Evolutionary conservation across 2,329 filamentous ascomycete genomes (phyloP).

Genomic region (Phyllosticta ampelicida): DNA sequence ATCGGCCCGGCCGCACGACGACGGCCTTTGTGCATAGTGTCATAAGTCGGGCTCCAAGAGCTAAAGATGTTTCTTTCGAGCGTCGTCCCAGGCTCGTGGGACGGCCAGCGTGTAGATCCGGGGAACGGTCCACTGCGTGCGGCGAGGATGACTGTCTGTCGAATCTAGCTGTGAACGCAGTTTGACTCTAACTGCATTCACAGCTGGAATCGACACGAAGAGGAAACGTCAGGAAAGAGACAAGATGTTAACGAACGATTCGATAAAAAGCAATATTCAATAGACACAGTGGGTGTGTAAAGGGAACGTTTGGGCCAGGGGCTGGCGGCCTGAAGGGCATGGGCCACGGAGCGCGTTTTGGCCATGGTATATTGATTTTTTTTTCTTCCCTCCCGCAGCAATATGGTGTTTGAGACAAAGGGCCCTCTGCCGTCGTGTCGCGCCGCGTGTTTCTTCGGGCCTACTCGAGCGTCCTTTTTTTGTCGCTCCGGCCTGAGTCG

Average conservation of each 20-base stretch:
- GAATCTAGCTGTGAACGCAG: not conserved
- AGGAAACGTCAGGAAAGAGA: not conserved
- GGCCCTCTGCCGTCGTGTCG: not conserved
- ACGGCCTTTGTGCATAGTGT: not conserved
- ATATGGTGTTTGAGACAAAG: not conserved
- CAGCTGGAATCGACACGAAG: not conserved
- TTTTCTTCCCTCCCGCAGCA: not conserved
- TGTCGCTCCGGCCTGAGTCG: too few species aligned
- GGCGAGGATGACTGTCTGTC: not conserved
- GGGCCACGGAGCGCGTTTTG: not conserved
- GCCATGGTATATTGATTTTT: not conserved
- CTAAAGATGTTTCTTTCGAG: not conserved
- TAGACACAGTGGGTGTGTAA: not conserved
- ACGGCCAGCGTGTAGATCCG: not conserved
- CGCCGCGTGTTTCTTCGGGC: not conserved
- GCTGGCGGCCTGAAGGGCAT: slow-evolving; percentile 4
- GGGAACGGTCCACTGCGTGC: not conserved
- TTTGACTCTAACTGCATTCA: too few species aligned
- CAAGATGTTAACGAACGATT: not conserved
- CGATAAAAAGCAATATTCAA: not conserved
- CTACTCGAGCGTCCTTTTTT: too few species aligned
- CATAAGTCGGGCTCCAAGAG: not conserved
- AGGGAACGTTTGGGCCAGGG: slow-evolving; percentile 1
- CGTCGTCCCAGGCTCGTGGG: not conserved
- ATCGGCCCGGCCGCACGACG: slow-evolving; percentile 1